A percentile compares a stretch with the other conserved stretches of the same genome.
Evolutionary conservation across 441 rosid species (phyloP).

Genomic region (Erysimum cheiri): DNA sequence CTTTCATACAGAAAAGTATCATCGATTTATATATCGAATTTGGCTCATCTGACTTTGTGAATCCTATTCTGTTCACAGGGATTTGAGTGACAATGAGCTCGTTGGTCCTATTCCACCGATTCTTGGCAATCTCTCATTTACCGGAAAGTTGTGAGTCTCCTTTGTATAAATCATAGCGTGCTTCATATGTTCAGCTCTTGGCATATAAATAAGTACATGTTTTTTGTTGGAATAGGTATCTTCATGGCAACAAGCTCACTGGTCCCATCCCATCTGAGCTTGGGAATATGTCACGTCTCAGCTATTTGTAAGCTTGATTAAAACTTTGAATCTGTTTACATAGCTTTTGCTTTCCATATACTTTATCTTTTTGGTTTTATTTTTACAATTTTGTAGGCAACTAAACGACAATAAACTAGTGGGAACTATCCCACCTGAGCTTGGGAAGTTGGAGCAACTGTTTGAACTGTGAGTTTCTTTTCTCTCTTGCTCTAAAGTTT

Average conservation of each 20-base stretch:
- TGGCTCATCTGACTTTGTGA: background rate
- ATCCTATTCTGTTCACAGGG: conserved; percentile 49
- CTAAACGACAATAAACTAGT: conserved; percentile 72
- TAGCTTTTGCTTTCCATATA: background rate
- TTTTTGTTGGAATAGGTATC: conserved; percentile 57
- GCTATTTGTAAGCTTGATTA: conserved; percentile 71
- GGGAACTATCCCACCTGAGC: conserved; percentile 93
- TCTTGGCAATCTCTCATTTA: conserved; percentile 85
- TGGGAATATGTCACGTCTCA: conserved; percentile 93
- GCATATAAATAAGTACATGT: background rate
- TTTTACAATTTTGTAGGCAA: conserved; percentile 55
- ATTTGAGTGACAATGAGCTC: conserved; percentile 87
- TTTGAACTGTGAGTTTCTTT: conserved; percentile 77
- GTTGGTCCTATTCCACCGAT: conserved; percentile 85
- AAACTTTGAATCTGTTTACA: background rate
- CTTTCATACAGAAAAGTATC: background rate
- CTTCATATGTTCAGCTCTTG: background rate
- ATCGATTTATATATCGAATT: background rate
- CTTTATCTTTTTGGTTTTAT: background rate
- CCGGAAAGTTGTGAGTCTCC: conserved; percentile 80
- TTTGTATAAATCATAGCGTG: background rate
- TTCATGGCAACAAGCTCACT: conserved; percentile 88
- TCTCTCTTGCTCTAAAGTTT: background rate
- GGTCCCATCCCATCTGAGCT: conserved; percentile 93
- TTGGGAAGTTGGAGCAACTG: conserved; percentile 84